Percentiles rank a stretch among this genome's conserved stretches.
Conservation (phyloP, 2,329 filamentous ascomycete species). For the Parastagonospora nodorum region DNA sequence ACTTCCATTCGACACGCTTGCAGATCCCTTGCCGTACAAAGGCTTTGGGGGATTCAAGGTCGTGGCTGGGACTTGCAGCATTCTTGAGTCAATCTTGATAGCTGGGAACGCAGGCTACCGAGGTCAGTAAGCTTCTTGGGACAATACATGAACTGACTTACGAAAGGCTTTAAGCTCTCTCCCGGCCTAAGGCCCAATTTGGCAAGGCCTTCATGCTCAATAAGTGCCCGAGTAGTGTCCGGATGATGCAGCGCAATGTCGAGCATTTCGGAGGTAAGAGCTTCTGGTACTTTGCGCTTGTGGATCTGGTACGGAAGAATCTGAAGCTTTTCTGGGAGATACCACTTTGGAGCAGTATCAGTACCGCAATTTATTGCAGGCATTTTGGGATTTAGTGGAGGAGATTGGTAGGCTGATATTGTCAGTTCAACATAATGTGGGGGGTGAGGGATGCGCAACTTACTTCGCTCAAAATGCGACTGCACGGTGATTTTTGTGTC, state of each 20-base stretch:
- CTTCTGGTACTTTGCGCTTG: conserved; percentile 17
- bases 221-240: conserved; percentile 6
- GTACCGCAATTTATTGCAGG: conserved; percentile 14
- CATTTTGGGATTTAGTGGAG: neutral
- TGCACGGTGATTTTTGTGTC: neutral
- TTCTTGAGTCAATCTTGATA: conserved; percentile 9
- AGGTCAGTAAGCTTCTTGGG: neutral
- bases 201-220: conserved; percentile 24
- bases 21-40: conserved; percentile 1
- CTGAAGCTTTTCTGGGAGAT: conserved; percentile 8
- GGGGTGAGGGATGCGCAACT: neutral
- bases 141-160: neutral
- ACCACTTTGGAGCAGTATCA: conserved; percentile 6
- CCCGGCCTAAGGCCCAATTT: conserved; percentile 10
- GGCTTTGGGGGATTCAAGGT: conserved; percentile 2
- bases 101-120: conserved; percentile 2
- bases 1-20: neutral
- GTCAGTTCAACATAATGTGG: neutral
- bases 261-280: conserved; percentile 17
- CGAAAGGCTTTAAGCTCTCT: neutral
- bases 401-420: neutral
- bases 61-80: conserved; percentile 8
- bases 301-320: conserved; percentile 28
- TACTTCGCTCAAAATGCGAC: conserved; percentile 7
- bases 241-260: conserved; percentile 15